Base-by-base conservation (phyloP, 805 yeast species). In the Danielozyma ontarioensis region DNA sequence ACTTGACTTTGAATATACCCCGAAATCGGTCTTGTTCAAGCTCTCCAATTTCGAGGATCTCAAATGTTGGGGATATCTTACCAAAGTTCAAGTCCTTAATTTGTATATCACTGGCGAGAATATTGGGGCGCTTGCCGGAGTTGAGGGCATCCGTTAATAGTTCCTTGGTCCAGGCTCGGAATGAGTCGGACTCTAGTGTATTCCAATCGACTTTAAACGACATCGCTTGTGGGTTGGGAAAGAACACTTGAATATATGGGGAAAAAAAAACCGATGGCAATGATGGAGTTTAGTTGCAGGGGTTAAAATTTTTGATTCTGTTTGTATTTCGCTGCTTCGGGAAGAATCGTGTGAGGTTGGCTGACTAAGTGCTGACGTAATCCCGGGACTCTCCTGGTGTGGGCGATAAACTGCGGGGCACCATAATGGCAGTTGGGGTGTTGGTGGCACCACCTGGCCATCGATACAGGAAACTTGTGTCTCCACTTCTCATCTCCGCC, bases 31-130 rank as follows among this genome's bases (percentile, higher is more conserved):
- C 93, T 17, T 64, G 67, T 5, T 79, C 93, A 22, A 85, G 57
- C 51, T 85, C 95, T 4, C 95, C 95, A 42, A 84, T 80, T 49
- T 84, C 95, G 38, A 84, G 62, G 24, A 85, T 80, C 55, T 84
- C 95, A 40, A 84, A 76, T 35, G 70, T 64, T 1, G 95, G 95
- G 1, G 93, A 78, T 17, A 73, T 68, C 29, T 78, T 70, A 7
- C 95, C 95, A 61, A 85, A 80, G 46, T 79, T 71, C 25, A 84
- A 67, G 41, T 82, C 86, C 35, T 76, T 71, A 31, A 84, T 85
- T 25, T 63, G 62, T 40, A 84, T 83, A 30, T 72, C 74, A 13
- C 84, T 81, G 17, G 85, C 84, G 13, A 84, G 62, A 5, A 84
- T 78, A 32, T 73, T 75, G 8, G 90, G 88, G 35, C 80, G 62